Evolutionary conservation across 202 grass and related monocot species (phyloP).

Genomic region (Hordeum pubiflorum): DNA sequence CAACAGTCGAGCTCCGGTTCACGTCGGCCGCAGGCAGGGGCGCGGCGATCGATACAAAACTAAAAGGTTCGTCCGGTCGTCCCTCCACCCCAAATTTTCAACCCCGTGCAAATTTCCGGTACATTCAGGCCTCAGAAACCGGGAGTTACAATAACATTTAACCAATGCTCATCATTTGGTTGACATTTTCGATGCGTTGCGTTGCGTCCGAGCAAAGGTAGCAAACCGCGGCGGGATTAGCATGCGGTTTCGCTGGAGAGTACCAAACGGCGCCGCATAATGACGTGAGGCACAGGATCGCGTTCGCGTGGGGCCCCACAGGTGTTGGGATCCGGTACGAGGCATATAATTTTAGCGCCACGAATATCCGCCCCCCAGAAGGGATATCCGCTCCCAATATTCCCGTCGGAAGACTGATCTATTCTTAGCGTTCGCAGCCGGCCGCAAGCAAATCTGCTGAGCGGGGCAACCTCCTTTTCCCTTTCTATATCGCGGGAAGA

Average conservation of each 20-base stretch:
- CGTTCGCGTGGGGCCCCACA: slow-evolving; percentile 2
- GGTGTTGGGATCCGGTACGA: slow-evolving; percentile 14
- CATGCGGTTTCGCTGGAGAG: neutral
- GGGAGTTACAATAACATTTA: no score
- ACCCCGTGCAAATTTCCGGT: no score
- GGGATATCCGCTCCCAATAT: slow-evolving; percentile 41
- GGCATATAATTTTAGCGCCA: slow-evolving; percentile 20
- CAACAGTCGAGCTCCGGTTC: no score
- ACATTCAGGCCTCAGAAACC: no score
- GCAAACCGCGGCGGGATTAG: neutral
- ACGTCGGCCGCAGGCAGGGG: no score
- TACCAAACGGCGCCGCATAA: neutral
- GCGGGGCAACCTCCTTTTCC: neutral
- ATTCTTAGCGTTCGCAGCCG: neutral
- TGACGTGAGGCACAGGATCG: neutral
- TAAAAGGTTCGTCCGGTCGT: no score
- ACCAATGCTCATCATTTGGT: no score
- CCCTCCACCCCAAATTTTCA: no score
- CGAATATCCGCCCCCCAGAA: slow-evolving; percentile 25
- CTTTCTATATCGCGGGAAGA: no score
- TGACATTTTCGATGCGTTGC: no score
- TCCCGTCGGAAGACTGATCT: neutral
- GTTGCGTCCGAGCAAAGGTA: no score
- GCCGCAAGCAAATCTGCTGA: neutral
- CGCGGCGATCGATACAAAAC: no score